Evolutionary conservation across 2,329 filamentous ascomycete genomes (phyloP), one percentile per base, ranked within the genome.

Genomic region (Hypoxylon sp.): DNA sequence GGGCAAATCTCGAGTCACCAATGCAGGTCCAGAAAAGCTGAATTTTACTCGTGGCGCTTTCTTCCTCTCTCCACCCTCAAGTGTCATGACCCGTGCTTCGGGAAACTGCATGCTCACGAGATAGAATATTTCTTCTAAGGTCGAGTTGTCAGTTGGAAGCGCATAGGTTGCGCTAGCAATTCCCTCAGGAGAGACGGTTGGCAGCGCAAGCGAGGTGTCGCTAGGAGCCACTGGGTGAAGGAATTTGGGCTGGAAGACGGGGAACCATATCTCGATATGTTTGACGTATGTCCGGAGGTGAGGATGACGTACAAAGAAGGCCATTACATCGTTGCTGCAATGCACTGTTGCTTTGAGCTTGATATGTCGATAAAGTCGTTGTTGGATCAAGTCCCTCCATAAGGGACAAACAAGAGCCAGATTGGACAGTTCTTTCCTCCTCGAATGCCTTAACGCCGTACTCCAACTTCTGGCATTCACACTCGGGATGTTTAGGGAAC

Each of bases 181-280:
- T 31, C 86, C 86, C 66, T 87, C 85, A 44, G 83, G 82, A 1
- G 85, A 86, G n/a, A 88, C 83, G 0, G 83, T 86, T 6, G 86
- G 86, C 9, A 87, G 78, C 1, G 82, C 79, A 55, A 84, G 80
- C 62, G 78, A 75, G 0, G 81, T 82, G 44, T 82, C 81, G 14
- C 83, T 82, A 19, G 82, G 71, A 3, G 81, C 79, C 44, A 81
- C 74, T 4, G 84, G 80, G 9, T 82, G 80, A 44, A 22, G 39
- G 63, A 84, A 82, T 62, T 84, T 86, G 19, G 87, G 87, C 71
- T 90, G 86, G 73, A 91, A 94, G 44, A 93, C 91, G 2, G 92
- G 91, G 69, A 94, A 92, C 91, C 91, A 94, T 46, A 93, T 84
- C 79, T 94, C 91, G 66, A 93, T 86, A 74, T 94, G 91, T 71